Percentiles rank a stretch among this genome's conserved stretches.
These are phyloP conservation scores for Vigna unguiculata DNA, from an alignment of 306 rosid species.

Conservation along the genomic window DNA sequence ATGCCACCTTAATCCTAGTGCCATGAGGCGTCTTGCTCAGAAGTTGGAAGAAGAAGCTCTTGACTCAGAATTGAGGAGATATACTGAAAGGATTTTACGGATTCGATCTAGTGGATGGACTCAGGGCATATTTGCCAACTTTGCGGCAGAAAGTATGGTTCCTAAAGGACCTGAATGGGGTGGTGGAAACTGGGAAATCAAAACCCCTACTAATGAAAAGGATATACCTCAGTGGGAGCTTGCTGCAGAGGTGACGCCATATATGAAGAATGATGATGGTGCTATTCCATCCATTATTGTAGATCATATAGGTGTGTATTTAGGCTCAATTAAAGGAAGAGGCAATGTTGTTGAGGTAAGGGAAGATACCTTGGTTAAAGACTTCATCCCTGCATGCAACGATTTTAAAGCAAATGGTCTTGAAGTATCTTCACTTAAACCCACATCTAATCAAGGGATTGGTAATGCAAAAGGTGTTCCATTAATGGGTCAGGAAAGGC, in stretches of 20 bases:
- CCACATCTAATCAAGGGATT: slow-evolving; percentile 54
- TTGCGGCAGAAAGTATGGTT: slow-evolving; percentile 99
- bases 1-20: slow-evolving; percentile 99
- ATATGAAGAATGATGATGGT: slow-evolving; percentile 95
- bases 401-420: slow-evolving; percentile 63
- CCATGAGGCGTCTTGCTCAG: slow-evolving; percentile 98
- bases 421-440: slow-evolving; percentile 54
- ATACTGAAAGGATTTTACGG: slow-evolving; percentile 95
- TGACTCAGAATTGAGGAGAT: slow-evolving; percentile 95
- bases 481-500: slow-evolving; percentile 76
- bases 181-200: slow-evolving; percentile 99
- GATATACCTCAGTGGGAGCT: slow-evolving; percentile 98
- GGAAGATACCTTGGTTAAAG: slow-evolving; percentile 86
- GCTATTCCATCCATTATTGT: slow-evolving; percentile 85
- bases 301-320: slow-evolving; percentile 93
- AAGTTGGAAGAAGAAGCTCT: slow-evolving; percentile 96
- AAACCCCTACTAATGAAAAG: slow-evolving; percentile 87
- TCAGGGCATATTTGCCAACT: slow-evolving; percentile 98
- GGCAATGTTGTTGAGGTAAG: slow-evolving; percentile 93
- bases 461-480: slow-evolving; percentile 60
- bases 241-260: slow-evolving; percentile 95
- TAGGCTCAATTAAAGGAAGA: slow-evolving; percentile 92
- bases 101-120: slow-evolving; percentile 97
- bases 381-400: slow-evolving; percentile 57
- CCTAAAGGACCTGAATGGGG: slow-evolving; percentile 99